Evolutionary conservation across 2,329 filamentous ascomycete genomes (phyloP).

Genomic region (Claviceps monticola): DNA sequence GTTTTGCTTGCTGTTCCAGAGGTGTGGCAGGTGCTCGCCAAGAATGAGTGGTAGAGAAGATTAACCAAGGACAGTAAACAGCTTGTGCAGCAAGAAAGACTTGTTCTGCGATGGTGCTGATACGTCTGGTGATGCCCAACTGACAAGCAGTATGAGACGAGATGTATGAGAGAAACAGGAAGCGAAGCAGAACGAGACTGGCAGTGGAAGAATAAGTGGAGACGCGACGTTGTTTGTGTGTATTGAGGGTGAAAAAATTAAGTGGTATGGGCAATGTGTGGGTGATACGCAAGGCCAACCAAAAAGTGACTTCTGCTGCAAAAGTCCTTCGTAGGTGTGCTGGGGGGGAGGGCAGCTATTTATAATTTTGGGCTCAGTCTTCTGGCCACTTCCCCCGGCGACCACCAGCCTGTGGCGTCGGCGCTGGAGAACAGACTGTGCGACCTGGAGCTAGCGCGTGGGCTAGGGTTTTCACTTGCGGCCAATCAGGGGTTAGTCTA

Average conservation of each 20-base stretch:
- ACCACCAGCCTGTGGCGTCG: conserved; percentile 30
- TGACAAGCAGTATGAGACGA: conserved; percentile 6
- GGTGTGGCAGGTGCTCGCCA: conserved; percentile 5
- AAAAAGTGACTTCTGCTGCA: conserved; percentile 42
- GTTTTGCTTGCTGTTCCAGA: conserved; percentile 9
- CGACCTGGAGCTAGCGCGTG: conserved; percentile 22
- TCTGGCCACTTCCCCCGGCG: conserved; percentile 28
- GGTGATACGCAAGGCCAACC: conserved; percentile 37
- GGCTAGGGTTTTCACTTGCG: conserved; percentile 16
- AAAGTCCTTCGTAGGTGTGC: too few species aligned
- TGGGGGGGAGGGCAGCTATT: conserved; percentile 42
- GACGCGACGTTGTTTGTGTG: conserved; percentile 17
- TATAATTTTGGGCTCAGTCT: conserved; percentile 38
- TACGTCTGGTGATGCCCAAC: conserved; percentile 10
- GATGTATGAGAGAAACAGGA: conserved; percentile 3
- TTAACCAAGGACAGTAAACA: conserved; percentile 3
- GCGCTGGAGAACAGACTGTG: conserved; percentile 19
- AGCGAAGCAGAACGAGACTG: conserved; percentile 11
- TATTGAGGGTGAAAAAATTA: conserved; percentile 18
- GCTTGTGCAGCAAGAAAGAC: conserved; percentile 5
- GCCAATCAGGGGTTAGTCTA: conserved; percentile 24
- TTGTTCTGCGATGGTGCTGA: conserved; percentile 6
- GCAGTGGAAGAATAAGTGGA: conserved; percentile 13
- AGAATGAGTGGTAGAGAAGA: conserved; percentile 3
- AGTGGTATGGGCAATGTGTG: conserved; percentile 28